Evolutionary conservation across 345 rosid genomes (phyloP), one percentile per base, ranked within the genome.

Genomic region (Mercurialis annua): DNA sequence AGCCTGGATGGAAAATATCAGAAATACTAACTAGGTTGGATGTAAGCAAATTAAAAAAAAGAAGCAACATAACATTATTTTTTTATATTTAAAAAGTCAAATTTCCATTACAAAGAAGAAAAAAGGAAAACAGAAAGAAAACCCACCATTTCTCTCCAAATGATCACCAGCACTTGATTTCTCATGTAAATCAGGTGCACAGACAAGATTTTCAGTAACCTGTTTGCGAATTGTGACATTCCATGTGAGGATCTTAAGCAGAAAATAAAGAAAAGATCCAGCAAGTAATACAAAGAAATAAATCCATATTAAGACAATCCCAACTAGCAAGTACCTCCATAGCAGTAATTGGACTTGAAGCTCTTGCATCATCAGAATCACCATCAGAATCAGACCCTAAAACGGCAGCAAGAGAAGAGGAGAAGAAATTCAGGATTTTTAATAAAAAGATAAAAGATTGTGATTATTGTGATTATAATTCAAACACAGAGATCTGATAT

Each of bases 81-180:
- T n/a, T n/a, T n/a, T n/a, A n/a, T n/a, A n/a, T n/a, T n/a, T n/a
- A n/a, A n/a, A 34, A 34, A 4, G 9, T 34, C 40, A 34, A 9
- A 9, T 9, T 40, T 40, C 12, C 44, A 40, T 40, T 12, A 1
- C 15, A 42, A 26, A 14, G 9, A 55, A 18, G 3, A 31, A 18
- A 43, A 20, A 49, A 52, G 20, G 31, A 24, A 40, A 15, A 8
- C n/a, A 8, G 31, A 55, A 16, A 50, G 62, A 70, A 56, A 44
- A 92, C 98, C 83, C 78, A 87, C 98, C 86, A 59, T 64, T 80
- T 69, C 71, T 79, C 64, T 85, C 87, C 15, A 79, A 26, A 55
- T 64, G 74, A 71, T 76, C 77, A 12, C 67, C 77, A 52, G 34
- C 55, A 66, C 78, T 71, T 57, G 74, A 70, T 77, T 80, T 80